Conservation (phyloP, 2,329 filamentous ascomycete genomes). For the Thelonectria discophora region DNA sequence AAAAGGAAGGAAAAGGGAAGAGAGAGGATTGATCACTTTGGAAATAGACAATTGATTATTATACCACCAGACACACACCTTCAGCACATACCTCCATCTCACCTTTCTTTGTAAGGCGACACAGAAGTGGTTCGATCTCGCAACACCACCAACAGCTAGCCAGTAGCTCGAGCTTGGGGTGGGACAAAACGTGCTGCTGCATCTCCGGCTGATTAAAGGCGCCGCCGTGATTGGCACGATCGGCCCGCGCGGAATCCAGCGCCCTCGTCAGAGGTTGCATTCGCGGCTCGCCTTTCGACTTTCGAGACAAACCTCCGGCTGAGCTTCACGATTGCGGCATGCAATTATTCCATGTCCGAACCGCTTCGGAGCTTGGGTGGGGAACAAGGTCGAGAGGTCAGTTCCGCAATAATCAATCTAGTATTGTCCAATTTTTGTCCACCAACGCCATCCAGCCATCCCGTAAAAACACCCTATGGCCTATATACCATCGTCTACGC, state of each 20-base stretch:
- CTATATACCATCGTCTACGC: neutral
- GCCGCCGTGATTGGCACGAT: conserved; percentile 19
- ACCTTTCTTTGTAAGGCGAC: neutral
- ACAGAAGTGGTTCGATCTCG: conserved; percentile 23
- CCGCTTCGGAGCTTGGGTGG: conserved; percentile 30
- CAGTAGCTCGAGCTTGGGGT: conserved; percentile 21
- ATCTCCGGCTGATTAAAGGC: conserved; percentile 26
- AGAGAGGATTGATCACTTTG: neutral
- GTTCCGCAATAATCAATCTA: neutral
- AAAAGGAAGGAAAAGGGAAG: neutral
- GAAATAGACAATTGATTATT: neutral
- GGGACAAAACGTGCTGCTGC: conserved; percentile 2
- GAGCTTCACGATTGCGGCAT: conserved; percentile 14
- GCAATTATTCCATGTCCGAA: conserved; percentile 29
- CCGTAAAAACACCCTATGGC: neutral
- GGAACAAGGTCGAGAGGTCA: conserved; percentile 8
- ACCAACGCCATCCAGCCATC: neutral
- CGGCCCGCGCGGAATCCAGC: neutral
- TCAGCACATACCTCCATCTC: neutral
- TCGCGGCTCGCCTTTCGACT: no score
- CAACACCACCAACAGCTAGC: conserved; percentile 16
- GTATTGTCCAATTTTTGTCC: neutral
- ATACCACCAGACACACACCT: neutral
- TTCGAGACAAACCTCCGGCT: neutral
- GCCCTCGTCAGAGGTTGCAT: conserved; percentile 1